A percentile compares a stretch with the other conserved stretches of the same genome.
Conservation (phyloP, 805 yeast genomes). For the Ogataea allantospora region DNA sequence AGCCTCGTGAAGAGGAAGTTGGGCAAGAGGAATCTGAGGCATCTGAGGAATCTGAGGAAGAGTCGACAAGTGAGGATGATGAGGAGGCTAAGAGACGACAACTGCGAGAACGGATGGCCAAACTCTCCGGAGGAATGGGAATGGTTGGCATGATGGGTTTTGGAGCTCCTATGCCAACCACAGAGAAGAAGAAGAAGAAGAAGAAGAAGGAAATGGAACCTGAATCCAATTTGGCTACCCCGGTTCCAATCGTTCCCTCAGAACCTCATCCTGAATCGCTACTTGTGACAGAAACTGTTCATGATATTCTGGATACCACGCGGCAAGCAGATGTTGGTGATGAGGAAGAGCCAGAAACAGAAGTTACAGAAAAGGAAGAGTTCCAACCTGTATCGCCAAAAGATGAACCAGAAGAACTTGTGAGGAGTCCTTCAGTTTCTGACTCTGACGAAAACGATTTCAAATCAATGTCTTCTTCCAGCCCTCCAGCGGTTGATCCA, state of each 20-base stretch:
- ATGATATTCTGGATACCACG: slow-evolving; percentile 7
- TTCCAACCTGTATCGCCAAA: background rate
- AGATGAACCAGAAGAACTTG: too few species aligned
- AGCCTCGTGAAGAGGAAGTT: slow-evolving; percentile 28
- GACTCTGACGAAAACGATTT: too few species aligned
- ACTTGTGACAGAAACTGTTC: slow-evolving; percentile 6
- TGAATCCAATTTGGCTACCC: slow-evolving; percentile 38
- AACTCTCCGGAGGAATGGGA: slow-evolving; percentile 81
- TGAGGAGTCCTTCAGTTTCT: too few species aligned
- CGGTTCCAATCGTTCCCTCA: slow-evolving; percentile 31
- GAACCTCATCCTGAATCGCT: slow-evolving; percentile 1
- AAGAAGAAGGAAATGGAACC: slow-evolving; percentile 22
- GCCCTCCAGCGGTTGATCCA: background rate
- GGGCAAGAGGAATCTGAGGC: slow-evolving; percentile 30
- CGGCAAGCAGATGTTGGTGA: slow-evolving; percentile 5
- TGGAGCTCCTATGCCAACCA: slow-evolving; percentile 33
- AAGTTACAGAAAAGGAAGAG: background rate
- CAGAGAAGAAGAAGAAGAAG: slow-evolving; percentile 22
- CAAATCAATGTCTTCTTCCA: background rate
- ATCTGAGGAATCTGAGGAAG: slow-evolving; percentile 49
- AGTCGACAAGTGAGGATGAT: slow-evolving; percentile 63
- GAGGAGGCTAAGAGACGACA: slow-evolving; percentile 75
- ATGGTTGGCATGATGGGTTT: slow-evolving; percentile 73
- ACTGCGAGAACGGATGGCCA: slow-evolving; percentile 93
- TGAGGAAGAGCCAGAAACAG: slow-evolving; percentile 8